Evolutionary conservation across 768 basidiomycete genomes (phyloP).

Genomic region (Terana coerulea): DNA sequence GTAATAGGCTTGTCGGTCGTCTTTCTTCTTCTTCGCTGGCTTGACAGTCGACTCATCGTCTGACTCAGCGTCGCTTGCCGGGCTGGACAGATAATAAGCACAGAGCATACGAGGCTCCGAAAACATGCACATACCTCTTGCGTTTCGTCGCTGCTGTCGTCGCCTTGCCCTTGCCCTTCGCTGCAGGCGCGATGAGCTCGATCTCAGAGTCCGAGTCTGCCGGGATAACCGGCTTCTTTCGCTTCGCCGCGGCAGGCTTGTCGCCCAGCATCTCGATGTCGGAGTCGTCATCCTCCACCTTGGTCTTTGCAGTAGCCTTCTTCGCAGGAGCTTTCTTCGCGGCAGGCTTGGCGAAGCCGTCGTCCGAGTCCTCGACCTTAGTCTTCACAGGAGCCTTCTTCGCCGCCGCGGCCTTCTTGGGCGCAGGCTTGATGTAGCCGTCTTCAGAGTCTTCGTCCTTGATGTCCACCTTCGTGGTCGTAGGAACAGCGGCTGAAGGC

Average conservation of each 20-base stretch:
- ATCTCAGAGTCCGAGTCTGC: conserved; percentile 41
- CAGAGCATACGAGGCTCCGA: not conserved
- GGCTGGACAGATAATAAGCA: not conserved
- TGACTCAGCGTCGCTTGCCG: conserved; percentile 29
- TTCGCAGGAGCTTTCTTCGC: conserved; percentile 43
- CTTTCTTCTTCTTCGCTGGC: conserved; percentile 53
- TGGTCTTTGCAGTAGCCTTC: conserved; percentile 26
- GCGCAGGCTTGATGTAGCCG: conserved; percentile 23
- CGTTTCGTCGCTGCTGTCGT: conserved; percentile 46
- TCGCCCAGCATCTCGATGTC: conserved; percentile 27
- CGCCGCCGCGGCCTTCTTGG: conserved; percentile 23
- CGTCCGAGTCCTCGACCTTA: conserved; percentile 38
- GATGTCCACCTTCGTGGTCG: conserved; percentile 38
- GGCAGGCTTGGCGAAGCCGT: conserved; percentile 24
- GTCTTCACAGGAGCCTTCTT: conserved; percentile 43
- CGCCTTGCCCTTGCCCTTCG: conserved; percentile 45
- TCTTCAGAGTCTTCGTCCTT: conserved; percentile 48
- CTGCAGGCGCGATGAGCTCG: conserved; percentile 28
- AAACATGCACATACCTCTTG: conserved; percentile 50
- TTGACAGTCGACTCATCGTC: conserved; percentile 38
- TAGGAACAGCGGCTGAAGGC: conserved; percentile 30
- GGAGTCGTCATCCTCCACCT: conserved; percentile 36
- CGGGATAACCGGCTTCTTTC: conserved; percentile 30
- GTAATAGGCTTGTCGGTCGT: conserved; percentile 34
- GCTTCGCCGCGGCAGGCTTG: conserved; percentile 16